Conservation (phyloP, 768 basidiomycete genomes). For the Lentinula guzmanii region DNA sequence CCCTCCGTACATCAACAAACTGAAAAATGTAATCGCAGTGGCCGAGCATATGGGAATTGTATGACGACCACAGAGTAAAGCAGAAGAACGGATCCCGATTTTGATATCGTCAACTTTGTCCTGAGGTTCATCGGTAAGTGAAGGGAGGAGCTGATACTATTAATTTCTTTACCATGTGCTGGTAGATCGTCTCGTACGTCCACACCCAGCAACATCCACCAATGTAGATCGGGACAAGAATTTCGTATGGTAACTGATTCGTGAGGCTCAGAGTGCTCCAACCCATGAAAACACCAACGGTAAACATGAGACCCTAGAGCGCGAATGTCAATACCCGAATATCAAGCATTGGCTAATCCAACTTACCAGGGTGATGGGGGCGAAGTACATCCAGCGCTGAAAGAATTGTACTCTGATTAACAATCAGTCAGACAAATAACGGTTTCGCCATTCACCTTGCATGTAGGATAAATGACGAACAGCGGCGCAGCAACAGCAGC, state of each 20-base stretch:
- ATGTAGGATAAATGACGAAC: constrained; percentile 26
- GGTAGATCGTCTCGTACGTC: constrained; percentile 27
- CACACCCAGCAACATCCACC: constrained; percentile 23
- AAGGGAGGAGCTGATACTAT: not conserved
- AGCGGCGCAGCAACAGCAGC: constrained; percentile 11
- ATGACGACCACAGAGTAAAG: constrained; percentile 41
- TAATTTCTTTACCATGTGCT: constrained; percentile 19
- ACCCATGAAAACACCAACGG: constrained; percentile 25
- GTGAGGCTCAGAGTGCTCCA: constrained; percentile 20
- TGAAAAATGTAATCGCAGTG: constrained; percentile 40
- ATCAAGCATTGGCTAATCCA: not conserved
- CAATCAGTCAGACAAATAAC: not conserved
- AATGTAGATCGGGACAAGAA: constrained; percentile 18
- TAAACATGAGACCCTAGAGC: constrained; percentile 25
- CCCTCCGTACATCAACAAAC: constrained; percentile 37
- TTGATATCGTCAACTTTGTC: constrained; percentile 53
- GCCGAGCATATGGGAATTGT: constrained; percentile 43
- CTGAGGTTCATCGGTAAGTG: constrained; percentile 19
- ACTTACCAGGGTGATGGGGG: constrained; percentile 23
- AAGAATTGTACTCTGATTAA: not conserved
- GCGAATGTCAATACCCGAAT: not conserved
- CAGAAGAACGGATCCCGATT: constrained; percentile 54
- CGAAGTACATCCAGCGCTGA: constrained; percentile 24
- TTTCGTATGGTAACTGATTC: constrained; percentile 16
- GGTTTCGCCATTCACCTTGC: constrained; percentile 15